Evolutionary conservation across 1,139 yeast species (phyloP), one percentile per base, ranked within the genome.

Genomic region (Tardiomyces depauwii): DNA sequence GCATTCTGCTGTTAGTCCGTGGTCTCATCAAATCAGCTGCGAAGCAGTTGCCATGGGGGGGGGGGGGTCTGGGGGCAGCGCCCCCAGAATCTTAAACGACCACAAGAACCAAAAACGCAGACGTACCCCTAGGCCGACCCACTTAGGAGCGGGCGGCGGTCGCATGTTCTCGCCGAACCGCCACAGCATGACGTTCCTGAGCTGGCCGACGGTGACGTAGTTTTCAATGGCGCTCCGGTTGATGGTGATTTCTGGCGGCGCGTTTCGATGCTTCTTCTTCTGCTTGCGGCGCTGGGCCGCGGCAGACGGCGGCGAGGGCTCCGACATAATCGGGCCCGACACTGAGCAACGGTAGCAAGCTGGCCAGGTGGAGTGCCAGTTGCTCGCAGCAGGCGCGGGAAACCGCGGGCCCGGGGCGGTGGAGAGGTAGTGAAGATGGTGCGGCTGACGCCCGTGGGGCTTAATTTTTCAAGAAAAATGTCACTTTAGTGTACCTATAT

Each of bases 101-200:
- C 5, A 30, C 10, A 10, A 30, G 10, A 30, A 5, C 16, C 5
- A 30, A 30, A 10, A 30, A 30, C 12, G 11, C 30, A 30, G 5
- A 30, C 36, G 5, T 30, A 30, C 36, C 5, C 16, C 61, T n/a
- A 47, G 43, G 10, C 43, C 42, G 19, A 49, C 36, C 57, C 53
- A 42, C 47, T 49, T 40, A 2, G 50, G 49, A 2, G 48, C 50
- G 12, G 47, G 49, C 10, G 45, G 43, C 18, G 30, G 41, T n/a
- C 33, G 38, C 36, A 14, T 30, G 10, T 30, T 21, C 19, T 43
- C 46, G 30, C 36, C 27, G 11, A 43, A 30, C 13, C 46, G 19
- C 49, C 46, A 50, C 12, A 80, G 58, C 0, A 78, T 64, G 44
- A 82, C 58, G 46, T 76, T 79, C 43, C 88, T 66, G 9, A 83